Evolutionary conservation across 169 alveolate species (phyloP), one percentile per base, ranked within the genome.

Genomic region (Sarcocystis neurona): DNA sequence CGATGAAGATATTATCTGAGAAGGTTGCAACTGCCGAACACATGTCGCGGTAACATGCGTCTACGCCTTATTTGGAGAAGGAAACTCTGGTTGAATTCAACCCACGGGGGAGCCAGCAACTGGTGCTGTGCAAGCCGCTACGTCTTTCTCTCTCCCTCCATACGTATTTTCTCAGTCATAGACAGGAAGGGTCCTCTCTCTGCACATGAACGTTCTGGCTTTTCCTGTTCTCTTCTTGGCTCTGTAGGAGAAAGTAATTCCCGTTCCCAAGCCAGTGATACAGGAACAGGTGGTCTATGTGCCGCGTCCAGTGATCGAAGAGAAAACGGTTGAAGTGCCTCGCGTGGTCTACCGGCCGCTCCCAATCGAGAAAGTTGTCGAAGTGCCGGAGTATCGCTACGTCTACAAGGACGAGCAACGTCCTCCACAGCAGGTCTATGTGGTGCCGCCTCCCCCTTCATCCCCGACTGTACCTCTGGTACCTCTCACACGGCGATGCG

Each of bases 191-290:
- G 12, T 30, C 34, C 34, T 8, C 20, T 18, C 34, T 32, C 15
- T 32, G 34, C 43, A 44, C 37, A 44, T 77, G n/a, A n/a, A n/a
- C n/a, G n/a, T 18, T 27, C 2, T 27, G 2, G 63, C 2, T 23
- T 32, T 3, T 80, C 44, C 15, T 50, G 18, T 37, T 18, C 8
- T 6, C n/a, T 43, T 56, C 20, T 39, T 20, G 63, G 6, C 5
- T 27, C 34, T 43, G 58, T 75, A 85, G 89, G 89, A 85, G 60
- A 79, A 63, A 46, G 43, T 85, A 43, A 48, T 85, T 32, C 89
- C 89, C 5, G 89, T 85, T 37, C 72, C 89, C 12, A 66, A 68
- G 70, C 89, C 89, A 23, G 89, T 85, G 72, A 37, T 68, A 3
- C 68, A 85, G 75, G 82, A 85, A 58, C 79, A 79, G 39, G 50